These are phyloP conservation scores for Cucumis melo DNA, from an alignment of 306 rosid genomes.

Conservation along the genomic window DNA sequence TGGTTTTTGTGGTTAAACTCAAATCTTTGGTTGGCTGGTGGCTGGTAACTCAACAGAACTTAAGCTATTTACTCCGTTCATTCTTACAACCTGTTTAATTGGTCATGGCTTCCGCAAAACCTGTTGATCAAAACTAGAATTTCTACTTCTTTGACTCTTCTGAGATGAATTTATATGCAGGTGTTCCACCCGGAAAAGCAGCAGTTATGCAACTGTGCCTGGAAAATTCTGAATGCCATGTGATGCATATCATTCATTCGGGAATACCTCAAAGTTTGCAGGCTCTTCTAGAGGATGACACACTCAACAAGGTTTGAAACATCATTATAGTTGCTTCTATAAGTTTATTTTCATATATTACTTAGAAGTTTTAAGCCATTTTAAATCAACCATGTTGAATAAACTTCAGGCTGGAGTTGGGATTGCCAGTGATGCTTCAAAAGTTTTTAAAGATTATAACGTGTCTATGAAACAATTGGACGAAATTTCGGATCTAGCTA, in stretches of 20 bases:
- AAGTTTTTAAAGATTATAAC: constrained; percentile 58
- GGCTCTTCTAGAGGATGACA: constrained; percentile 56
- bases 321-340: background rate
- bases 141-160: background rate
- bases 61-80: background rate
- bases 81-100: background rate
- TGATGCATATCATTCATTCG: constrained; percentile 75
- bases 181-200: constrained; percentile 66
- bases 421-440: constrained; percentile 49
- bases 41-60: background rate
- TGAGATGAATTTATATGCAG: constrained; percentile 17
- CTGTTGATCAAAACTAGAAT: background rate
- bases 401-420: constrained; percentile 66
- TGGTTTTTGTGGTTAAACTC: background rate
- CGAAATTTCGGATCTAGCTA: constrained; percentile 61
- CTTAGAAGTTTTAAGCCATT: background rate
- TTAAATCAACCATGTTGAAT: background rate
- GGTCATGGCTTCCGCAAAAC: background rate
- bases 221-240: constrained; percentile 43
- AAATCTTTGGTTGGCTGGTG: background rate
- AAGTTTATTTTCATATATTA: background rate
- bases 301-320: constrained; percentile 47
- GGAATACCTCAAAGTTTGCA: constrained; percentile 64
- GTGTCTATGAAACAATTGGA: constrained; percentile 48
- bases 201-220: constrained; percentile 85